phyloP scores from a whole-genome alignment of 2,329 filamentous ascomycete species.

The Penicillium sp. region DNA sequence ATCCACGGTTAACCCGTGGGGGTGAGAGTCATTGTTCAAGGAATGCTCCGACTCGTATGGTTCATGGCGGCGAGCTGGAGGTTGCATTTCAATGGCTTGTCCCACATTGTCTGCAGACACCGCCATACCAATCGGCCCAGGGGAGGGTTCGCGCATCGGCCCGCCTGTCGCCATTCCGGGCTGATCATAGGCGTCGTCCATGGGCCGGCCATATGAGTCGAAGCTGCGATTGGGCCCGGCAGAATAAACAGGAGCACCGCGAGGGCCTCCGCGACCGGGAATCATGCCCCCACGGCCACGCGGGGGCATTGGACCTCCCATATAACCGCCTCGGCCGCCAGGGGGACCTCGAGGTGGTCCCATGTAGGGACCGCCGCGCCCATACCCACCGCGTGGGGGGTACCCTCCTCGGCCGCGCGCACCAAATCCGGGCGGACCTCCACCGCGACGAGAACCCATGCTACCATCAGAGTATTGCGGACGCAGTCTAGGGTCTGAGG shows the following conservation, averaged over 20 bases:
- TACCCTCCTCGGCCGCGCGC: conserved; percentile 61
- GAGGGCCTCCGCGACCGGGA: conserved; percentile 39
- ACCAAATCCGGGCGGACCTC: conserved; percentile 46
- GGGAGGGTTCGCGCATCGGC: conserved; percentile 31
- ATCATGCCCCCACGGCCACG: conserved; percentile 45
- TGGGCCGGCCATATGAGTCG: conserved; percentile 38
- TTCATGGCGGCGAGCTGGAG: conserved; percentile 54
- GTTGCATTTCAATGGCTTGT: conserved; percentile 80
- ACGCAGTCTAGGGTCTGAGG: conserved; percentile 46
- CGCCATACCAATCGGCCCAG: conserved; percentile 37
- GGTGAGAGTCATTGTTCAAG: conserved; percentile 19
- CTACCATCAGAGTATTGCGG: conserved; percentile 51
- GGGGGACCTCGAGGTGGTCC: conserved; percentile 35
- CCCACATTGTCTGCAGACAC: conserved; percentile 50
- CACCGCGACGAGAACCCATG: conserved; percentile 45
- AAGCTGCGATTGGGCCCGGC: conserved; percentile 39
- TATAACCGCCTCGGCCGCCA: conserved; percentile 47
- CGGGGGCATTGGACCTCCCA: conserved; percentile 33
- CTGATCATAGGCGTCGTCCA: conserved; percentile 30
- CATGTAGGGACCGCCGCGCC: conserved; percentile 43
- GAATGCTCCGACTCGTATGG: conserved; percentile 27
- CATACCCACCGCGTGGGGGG: conserved; percentile 48
- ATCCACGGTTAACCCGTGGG: conserved; percentile 31
- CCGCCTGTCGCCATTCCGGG: conserved; percentile 24
- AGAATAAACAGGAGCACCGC: conserved; percentile 53